Percentiles rank a stretch among this genome's conserved stretches.
Evolutionary conservation across 116 monocot genomes (phyloP).

Genomic region (Phalaenopsis hybrid): DNA sequence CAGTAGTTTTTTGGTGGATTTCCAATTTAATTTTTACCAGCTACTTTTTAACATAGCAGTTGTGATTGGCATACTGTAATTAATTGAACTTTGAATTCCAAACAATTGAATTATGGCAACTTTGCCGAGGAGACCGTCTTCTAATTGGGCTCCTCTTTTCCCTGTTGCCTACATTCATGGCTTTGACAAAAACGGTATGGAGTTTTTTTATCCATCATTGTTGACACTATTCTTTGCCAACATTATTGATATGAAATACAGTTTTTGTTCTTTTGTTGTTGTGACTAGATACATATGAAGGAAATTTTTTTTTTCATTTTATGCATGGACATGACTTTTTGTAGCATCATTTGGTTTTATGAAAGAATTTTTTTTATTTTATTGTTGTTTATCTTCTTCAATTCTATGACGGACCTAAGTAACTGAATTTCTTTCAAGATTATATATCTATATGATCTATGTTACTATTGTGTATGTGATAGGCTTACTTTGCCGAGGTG

Average conservation of each 20-base stretch:
- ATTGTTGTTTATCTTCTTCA: background rate
- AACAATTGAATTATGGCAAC: background rate
- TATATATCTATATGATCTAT: too few relatives aligned
- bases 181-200: background rate
- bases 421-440: background rate
- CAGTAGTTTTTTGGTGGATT: background rate
- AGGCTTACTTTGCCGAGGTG: slow-evolving; percentile 16
- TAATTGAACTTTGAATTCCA: background rate
- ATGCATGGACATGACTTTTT: background rate
- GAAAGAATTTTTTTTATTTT: background rate
- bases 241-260: background rate
- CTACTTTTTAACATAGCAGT: background rate
- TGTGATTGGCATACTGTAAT: background rate
- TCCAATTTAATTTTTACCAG: background rate
- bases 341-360: background rate
- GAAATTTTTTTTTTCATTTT: background rate
- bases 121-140: slow-evolving; percentile 16
- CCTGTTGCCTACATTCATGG: slow-evolving; percentile 22
- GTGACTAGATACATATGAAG: background rate
- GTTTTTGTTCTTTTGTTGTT: background rate
- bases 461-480: too few relatives aligned
- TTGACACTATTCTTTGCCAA: background rate
- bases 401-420: background rate
- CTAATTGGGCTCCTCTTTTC: slow-evolving; percentile 15
- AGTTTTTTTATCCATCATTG: background rate